Conservation (phyloP, 192 early-diverging fungal genomes). For the Coemansia sp. region DNA sequence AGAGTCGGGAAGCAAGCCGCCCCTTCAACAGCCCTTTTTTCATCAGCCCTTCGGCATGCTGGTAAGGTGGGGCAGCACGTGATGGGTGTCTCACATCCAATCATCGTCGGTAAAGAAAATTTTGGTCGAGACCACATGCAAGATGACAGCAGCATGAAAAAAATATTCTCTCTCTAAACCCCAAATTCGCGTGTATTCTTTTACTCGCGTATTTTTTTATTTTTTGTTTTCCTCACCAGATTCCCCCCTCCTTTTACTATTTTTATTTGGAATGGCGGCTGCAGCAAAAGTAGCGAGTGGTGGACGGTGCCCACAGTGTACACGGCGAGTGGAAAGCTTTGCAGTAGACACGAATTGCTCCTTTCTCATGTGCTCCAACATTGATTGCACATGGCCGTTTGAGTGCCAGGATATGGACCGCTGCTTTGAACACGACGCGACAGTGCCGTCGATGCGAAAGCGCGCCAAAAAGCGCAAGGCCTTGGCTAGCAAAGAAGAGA, state of each 20-base stretch:
- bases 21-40: too few species aligned
- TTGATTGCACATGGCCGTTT: constrained; percentile 45
- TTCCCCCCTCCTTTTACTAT: neutral
- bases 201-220: constrained; percentile 5
- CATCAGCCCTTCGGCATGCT: too few species aligned
- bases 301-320: constrained; percentile 34
- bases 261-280: neutral
- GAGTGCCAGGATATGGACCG: constrained; percentile 23
- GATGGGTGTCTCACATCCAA: neutral
- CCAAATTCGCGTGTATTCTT: neutral
- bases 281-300: constrained; percentile 3
- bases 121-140: constrained; percentile 10
- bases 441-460: constrained; percentile 39
- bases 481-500: constrained; percentile 13
- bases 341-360: constrained; percentile 49
- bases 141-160: neutral
- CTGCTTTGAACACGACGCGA: constrained; percentile 40
- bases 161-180: neutral
- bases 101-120: neutral
- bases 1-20: neutral
- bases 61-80: neutral
- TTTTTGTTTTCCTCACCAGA: neutral
- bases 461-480: constrained; percentile 43
- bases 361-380: constrained; percentile 44
- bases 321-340: constrained; percentile 22